Evolutionary conservation across 306 rosid genomes (phyloP).

Genomic region (Quercus glauca): DNA sequence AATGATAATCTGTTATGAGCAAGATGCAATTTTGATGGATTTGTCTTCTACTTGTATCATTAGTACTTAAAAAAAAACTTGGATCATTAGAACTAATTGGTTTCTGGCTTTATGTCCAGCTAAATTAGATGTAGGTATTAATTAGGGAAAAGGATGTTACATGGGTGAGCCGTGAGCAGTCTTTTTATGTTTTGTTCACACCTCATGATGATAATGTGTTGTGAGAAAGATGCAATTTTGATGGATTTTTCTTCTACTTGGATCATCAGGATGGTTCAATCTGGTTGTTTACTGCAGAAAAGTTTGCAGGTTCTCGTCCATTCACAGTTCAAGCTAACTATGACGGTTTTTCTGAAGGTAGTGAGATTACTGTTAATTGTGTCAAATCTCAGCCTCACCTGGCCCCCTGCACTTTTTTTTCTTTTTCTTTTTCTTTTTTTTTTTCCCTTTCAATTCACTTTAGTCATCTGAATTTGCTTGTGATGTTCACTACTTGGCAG

Average conservation of each 20-base stretch:
- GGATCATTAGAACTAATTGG: no score
- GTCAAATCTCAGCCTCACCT: background rate
- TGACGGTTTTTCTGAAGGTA: constrained; percentile 82
- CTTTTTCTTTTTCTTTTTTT: no score
- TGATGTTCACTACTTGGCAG: constrained; percentile 37
- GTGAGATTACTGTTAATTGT: background rate
- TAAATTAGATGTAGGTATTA: no score
- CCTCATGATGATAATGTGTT: background rate
- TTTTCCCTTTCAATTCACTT: background rate
- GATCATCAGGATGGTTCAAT: constrained; percentile 62
- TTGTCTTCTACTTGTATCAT: constrained; percentile 12
- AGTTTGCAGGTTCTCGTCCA: constrained; percentile 66
- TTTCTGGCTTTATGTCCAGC: no score
- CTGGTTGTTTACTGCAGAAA: constrained; percentile 71
- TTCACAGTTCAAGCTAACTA: constrained; percentile 72
- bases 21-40: constrained; percentile 6
- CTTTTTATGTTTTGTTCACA: background rate
- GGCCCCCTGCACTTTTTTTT: background rate
- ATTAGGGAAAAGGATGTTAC: no score
- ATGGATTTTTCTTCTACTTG: constrained; percentile 9
- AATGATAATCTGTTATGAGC: background rate
- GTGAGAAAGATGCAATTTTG: constrained; percentile 2
- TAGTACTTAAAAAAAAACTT: constrained; percentile 21
- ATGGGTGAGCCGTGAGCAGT: no score
- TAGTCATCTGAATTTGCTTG: background rate